A percentile compares a stretch with the other conserved stretches of the same genome.
phyloP scores from a whole-genome alignment of 176 grass and related monocot genomes.

The Zoysia japonica region DNA sequence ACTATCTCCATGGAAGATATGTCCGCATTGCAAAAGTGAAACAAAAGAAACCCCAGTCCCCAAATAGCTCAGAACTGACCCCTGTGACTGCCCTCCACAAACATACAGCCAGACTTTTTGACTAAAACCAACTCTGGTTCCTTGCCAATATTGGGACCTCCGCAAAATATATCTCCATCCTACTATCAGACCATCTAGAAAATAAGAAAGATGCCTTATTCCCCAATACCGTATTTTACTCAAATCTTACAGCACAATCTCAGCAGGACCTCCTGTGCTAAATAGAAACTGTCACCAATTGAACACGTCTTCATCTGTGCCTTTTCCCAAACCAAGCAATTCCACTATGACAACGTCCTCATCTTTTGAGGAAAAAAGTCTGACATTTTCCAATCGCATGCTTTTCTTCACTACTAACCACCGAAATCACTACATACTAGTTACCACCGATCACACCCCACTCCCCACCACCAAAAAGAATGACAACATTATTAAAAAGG shows the following conservation, averaged over 20 bases:
- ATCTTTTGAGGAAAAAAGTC: not conserved
- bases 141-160: constrained; percentile 1
- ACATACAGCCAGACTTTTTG: not conserved
- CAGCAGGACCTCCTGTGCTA: not conserved
- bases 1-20: not conserved
- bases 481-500: not conserved
- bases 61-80: not conserved
- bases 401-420: constrained; percentile 3
- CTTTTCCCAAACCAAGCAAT: constrained; percentile 13
- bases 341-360: not conserved
- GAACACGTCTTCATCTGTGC: not conserved
- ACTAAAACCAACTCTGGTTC: not conserved
- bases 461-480: not conserved
- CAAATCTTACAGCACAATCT: not conserved
- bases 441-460: not conserved
- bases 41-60: not conserved
- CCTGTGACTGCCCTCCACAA: not conserved
- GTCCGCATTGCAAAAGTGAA: not conserved
- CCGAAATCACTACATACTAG: not conserved
- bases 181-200: constrained; percentile 3
- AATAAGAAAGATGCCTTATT: not conserved
- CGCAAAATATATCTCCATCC: not conserved
- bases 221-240: not conserved
- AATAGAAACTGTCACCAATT: constrained; percentile 2
- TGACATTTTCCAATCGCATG: not conserved